Evolutionary conservation across 805 yeast genomes (phyloP).

Genomic region (Zygosaccharomyces rouxii): DNA sequence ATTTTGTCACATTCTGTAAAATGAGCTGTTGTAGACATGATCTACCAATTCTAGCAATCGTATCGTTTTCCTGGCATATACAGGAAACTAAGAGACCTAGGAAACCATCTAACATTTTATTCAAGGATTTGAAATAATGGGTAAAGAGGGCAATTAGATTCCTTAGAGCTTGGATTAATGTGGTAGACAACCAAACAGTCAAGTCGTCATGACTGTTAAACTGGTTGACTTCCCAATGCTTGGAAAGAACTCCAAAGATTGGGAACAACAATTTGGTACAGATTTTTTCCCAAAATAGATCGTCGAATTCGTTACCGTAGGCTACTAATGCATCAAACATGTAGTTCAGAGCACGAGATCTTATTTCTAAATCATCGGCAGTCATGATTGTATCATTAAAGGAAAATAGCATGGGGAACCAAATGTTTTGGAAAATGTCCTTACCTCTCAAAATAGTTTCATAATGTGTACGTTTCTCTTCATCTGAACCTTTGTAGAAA

Average conservation of each 20-base stretch:
- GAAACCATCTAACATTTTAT: constrained; percentile 71
- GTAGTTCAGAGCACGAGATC: constrained; percentile 79
- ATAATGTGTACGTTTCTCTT: constrained; percentile 22
- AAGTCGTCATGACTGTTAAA: constrained; percentile 73
- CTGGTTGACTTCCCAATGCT: constrained; percentile 67
- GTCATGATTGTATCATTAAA: constrained; percentile 88
- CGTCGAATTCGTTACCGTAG: constrained; percentile 72
- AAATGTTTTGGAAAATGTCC: constrained; percentile 50
- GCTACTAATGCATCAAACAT: constrained; percentile 77
- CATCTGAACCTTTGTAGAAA: constrained; percentile 25
- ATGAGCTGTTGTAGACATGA: constrained; percentile 79
- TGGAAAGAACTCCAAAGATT: constrained; percentile 73
- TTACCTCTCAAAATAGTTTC: constrained; percentile 33
- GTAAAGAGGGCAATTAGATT: constrained; percentile 80
- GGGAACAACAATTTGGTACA: constrained; percentile 83
- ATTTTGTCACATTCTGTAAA: constrained; percentile 65
- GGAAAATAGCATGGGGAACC: constrained; percentile 85
- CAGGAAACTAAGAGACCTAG: constrained; percentile 76
- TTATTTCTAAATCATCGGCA: constrained; percentile 89
- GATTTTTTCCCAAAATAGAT: constrained; percentile 75
- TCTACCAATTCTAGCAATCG: constrained; percentile 91
- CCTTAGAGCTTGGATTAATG: constrained; percentile 90
- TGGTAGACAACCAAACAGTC: constrained; percentile 95
- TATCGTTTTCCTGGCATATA: constrained; percentile 94
- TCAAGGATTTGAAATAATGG: constrained; percentile 73